Percentiles rank a stretch among this genome's conserved stretches.
These are phyloP conservation scores for Chlorella ohadii DNA, from an alignment of 139 green algal genomes.

Conservation along the genomic window DNA sequence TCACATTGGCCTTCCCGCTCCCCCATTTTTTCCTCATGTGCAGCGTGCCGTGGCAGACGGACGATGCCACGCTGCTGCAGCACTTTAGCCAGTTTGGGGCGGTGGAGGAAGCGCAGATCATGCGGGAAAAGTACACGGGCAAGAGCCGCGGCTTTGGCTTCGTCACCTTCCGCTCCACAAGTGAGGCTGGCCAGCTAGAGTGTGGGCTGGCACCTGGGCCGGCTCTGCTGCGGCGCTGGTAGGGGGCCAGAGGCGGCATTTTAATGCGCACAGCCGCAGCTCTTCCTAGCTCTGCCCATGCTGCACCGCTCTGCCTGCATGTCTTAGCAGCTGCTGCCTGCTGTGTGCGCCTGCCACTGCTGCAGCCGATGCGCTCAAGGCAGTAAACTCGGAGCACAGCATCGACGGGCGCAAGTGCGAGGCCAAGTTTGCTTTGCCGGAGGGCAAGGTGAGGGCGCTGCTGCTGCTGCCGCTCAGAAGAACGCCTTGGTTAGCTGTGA, in stretches of 20 bases:
- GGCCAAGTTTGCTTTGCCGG: conserved; percentile 81
- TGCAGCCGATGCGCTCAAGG: conserved; percentile 5
- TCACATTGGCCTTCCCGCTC: not conserved
- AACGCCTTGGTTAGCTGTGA: no score
- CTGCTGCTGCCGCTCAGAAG: no score
- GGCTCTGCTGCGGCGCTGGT: no score
- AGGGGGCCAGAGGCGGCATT: no score
- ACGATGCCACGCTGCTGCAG: conserved; percentile 70
- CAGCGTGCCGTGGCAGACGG: conserved; percentile 82
- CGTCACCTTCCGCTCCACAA: conserved; percentile 66
- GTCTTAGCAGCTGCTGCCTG: not conserved
- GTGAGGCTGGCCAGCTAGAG: not conserved
- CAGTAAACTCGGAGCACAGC: conserved; percentile 24
- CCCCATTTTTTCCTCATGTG: not conserved
- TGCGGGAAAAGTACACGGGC: conserved; percentile 75
- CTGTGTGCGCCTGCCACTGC: not conserved
- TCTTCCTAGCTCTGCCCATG: no score
- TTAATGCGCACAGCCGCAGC: no score
- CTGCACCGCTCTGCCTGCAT: not conserved
- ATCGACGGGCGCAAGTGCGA: conserved; percentile 84
- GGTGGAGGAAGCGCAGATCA: conserved; percentile 78
- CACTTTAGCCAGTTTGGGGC: conserved; percentile 82
- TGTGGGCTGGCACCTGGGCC: no score
- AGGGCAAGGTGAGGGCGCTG: conserved; percentile 47
- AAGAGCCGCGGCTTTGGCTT: conserved; percentile 75